A percentile compares a stretch with the other conserved stretches of the same genome.
phyloP scores from a whole-genome alignment of 352 stramenopile genomes.

The Pythium oligandrum region DNA sequence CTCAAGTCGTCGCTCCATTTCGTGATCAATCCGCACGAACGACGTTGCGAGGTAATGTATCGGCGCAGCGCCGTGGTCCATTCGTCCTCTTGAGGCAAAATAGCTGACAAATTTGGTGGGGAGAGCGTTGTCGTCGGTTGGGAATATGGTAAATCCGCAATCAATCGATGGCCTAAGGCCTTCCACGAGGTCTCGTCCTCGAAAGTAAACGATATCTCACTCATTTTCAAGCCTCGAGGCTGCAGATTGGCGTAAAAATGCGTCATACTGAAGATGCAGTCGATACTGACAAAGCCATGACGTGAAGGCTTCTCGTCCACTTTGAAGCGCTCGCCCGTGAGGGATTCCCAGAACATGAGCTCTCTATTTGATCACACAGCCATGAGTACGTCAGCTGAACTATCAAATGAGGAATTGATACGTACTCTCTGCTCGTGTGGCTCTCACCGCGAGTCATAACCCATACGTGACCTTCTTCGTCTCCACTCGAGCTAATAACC shows the following conservation, averaged over 20 bases:
- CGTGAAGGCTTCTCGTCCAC: slow-evolving; percentile 10
- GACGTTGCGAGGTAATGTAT: slow-evolving; percentile 35
- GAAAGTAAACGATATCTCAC: slow-evolving; percentile 45
- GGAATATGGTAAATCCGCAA: slow-evolving; percentile 35
- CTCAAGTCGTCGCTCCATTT: slow-evolving; percentile 71
- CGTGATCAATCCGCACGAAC: slow-evolving; percentile 47
- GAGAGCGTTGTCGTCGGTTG: slow-evolving; percentile 24
- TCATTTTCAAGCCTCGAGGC: slow-evolving; percentile 35
- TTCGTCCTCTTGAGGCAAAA: slow-evolving; percentile 35
- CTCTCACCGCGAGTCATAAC: slow-evolving; percentile 48
- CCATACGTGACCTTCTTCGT: slow-evolving; percentile 73
- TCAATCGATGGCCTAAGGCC: slow-evolving; percentile 39
- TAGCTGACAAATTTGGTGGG: slow-evolving; percentile 24
- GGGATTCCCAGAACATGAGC: slow-evolving; percentile 68
- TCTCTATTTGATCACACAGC: slow-evolving; percentile 7
- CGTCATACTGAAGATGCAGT: slow-evolving; percentile 78
- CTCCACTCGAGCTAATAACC: slow-evolving; percentile 2
- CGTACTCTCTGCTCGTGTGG: slow-evolving; percentile 14
- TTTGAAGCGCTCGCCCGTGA: slow-evolving; percentile 49
- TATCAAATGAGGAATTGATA: slow-evolving; percentile 8
- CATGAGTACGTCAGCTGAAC: neutral
- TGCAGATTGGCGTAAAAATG: slow-evolving; percentile 80
- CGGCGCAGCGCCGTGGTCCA: slow-evolving; percentile 38
- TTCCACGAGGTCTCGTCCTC: slow-evolving; percentile 66
- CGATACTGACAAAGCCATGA: slow-evolving; percentile 61